Conservation (phyloP, 2,329 filamentous ascomycete species). For the Proliferodiscus dingleyae region DNA sequence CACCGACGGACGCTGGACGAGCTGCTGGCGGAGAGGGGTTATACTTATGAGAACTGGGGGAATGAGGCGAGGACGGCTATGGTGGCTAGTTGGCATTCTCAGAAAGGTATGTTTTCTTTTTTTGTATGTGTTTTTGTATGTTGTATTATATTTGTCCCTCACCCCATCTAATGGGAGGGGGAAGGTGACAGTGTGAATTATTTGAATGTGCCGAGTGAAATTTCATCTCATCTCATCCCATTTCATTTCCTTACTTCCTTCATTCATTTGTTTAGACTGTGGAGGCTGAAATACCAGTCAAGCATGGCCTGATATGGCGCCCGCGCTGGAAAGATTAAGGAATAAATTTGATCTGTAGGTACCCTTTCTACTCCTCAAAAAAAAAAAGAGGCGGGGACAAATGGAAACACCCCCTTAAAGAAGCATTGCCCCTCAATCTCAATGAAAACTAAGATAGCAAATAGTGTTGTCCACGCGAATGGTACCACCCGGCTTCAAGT, state of each 20-base stretch:
- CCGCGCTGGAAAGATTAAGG: conserved; percentile 34
- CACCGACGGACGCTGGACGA: conserved; percentile 38
- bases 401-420: no score
- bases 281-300: no score
- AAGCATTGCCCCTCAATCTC: no score
- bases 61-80: conserved; percentile 14
- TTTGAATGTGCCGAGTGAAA: no score
- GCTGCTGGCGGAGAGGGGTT: conserved; percentile 29
- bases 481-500: conserved; percentile 51
- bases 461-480: conserved; percentile 48
- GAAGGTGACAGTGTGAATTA: conserved; percentile 29
- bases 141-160: no score
- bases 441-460: not conserved
- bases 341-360: not conserved
- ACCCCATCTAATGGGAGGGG: no score
- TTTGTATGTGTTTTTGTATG: no score
- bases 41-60: not conserved
- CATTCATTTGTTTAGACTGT: no score
- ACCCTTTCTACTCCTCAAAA: not conserved
- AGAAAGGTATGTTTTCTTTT: not conserved
- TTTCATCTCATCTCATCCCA: no score
- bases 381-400: no score
- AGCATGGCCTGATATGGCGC: conserved; percentile 47
- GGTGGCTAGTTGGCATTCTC: conserved; percentile 39
- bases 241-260: no score